Evolutionary conservation across 768 basidiomycete genomes (phyloP), one percentile per base, ranked within the genome.

Genomic region (Trametes cinnabarina): DNA sequence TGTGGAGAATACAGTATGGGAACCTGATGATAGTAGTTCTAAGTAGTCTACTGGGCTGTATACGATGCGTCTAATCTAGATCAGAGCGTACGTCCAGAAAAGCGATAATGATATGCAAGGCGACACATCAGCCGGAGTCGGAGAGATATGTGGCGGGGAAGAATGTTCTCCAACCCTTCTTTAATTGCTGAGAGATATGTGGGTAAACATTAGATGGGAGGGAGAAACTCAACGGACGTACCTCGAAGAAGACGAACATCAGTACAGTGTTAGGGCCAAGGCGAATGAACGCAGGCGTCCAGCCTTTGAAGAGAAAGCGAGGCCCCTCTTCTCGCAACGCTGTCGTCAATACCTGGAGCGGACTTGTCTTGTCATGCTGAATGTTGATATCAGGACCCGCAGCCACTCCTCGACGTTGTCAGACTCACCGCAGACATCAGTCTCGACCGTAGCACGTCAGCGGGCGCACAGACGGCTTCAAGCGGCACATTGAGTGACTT

Each of bases 271-370:
- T 92, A 1, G 91, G 91, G 26, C 87, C 90, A 41, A 94, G 73
- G 47, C 92, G 85, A 64, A 88, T 83, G 72, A 92, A 94, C 8
- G 92, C 88, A 2, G 92, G 92, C 17, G 89, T 89, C 92, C 92
- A 94, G 32, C 92, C 92, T 69, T 90, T 92, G 73, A 94, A 90
- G 52, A 93, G 75, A 69, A 93, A 92, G 58, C 78, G 76, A 10
- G 83, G 79, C 0, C 92, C 92, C 76, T 94, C 92, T 65, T 86
- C 78, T 39, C 79, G 80, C 34, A 91, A 72, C 4, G 90, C 89
- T 41, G 70, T 76, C 26, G 71, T 74, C 12, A 91, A 70, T 26
- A 91, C 77, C 52, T 81, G 76, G 20, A 82, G 41, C 3, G 83
- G 74, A 17, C 73, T 76, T 3, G 76, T 70, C 5, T 78, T 76